Conservation (phyloP, 495 filamentous ascomycete species). For the Aspergillus saccharolyticus region DNA sequence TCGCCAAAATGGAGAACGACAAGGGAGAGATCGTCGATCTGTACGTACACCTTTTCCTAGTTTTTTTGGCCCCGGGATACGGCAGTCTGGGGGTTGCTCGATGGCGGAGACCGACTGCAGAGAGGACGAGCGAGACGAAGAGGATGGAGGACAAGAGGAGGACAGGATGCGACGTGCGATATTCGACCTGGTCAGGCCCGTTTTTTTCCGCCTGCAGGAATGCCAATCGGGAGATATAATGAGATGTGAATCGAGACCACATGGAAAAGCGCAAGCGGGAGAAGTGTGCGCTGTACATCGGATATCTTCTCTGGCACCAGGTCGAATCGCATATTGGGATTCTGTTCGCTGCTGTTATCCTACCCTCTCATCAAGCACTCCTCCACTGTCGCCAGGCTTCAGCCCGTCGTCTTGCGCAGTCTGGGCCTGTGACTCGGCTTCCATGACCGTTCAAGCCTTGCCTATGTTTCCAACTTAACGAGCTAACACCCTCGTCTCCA, state of each 20-base stretch:
- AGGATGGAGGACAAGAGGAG: not conserved
- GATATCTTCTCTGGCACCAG: not conserved
- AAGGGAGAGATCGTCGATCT: conserved; percentile 99
- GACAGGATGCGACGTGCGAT: not conserved
- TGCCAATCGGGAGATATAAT: not conserved
- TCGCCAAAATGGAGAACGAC: conserved; percentile 87
- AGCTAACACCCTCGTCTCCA: conserved; percentile 35
- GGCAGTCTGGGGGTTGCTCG: not conserved
- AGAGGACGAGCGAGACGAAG: not conserved
- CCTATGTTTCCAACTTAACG: not conserved
- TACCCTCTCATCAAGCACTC: no score
- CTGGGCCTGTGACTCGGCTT: no score
- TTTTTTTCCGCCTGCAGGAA: not conserved
- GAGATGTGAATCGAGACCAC: no score
- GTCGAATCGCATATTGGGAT: not conserved
- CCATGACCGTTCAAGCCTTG: no score
- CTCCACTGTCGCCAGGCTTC: no score
- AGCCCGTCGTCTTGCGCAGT: not conserved
- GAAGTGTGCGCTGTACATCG: no score
- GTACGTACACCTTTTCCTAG: conserved; percentile 48
- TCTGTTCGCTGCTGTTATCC: no score
- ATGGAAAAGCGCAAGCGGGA: no score
- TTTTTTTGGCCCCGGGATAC: conserved; percentile 8
- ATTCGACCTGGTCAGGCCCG: not conserved
- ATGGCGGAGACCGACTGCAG: not conserved